Base-by-base conservation (phyloP, 768 basidiomycete species). In the Rhodosporidiobolus odoratus region DNA sequence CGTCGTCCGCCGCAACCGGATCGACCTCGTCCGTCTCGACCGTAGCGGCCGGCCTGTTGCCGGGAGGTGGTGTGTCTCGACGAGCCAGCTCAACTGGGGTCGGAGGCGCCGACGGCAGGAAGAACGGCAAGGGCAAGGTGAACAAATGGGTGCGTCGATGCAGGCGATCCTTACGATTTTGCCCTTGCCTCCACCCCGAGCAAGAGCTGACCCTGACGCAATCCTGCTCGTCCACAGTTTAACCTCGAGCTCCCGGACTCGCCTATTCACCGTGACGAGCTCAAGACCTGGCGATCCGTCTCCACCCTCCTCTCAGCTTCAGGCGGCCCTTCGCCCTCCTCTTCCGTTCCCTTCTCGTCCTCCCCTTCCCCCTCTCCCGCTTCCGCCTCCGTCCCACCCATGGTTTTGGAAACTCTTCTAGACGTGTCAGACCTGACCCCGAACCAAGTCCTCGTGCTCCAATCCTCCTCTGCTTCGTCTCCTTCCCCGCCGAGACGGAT, bases 381-480 rank as follows among this genome's bases (percentile, higher is more conserved):
- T 3, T 30, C 21, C 25, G 15, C 60, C 25, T 45, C 35, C 21
- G 57, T 76, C 32, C 68, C 74, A 12, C 65, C 66, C 10, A 62
- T 76, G 45, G 53, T 75, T 54, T 53, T 76, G 59, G 72, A 76
- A 15, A 66, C 75, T n/a, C 21, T 77, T 32, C 71, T 77, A 35
- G 76, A 76, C 62, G 61, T 60, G 3, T 67, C 66, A 37, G 71
- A 73, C 41, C 65, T 77, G 17, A 63, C 67, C 0, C 40, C 66
- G 25, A 74, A 75, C 48, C 77, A 76, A 62, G 77, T 74, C 15
- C 67, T 76, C 59, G 75, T 77, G 35, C 70, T 77, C n/a, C 54
- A 56, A 23, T 21, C 54, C 10, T 69, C 76, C 21, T 65, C 48
- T 8, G 23, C 48, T 23, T 10, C n/a, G n/a, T n/a, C n/a, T n/a